Evolutionary conservation across 768 basidiomycete genomes (phyloP).

Genomic region (Naganishia friedmannii): DNA sequence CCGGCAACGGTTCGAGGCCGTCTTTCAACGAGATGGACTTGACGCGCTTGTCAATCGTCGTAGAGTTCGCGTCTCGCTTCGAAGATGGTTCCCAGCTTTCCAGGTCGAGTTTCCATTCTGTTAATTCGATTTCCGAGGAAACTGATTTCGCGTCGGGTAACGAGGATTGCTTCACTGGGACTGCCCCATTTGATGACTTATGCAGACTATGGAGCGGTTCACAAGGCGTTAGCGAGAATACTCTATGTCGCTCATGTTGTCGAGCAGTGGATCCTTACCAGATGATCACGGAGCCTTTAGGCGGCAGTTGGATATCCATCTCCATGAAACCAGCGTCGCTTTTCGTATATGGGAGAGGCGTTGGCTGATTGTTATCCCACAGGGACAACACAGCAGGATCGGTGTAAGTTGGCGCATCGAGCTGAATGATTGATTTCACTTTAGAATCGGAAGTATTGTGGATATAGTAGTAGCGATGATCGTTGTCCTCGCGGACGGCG

Average conservation of each 20-base stretch:
- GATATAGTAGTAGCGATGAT: slow-evolving; percentile 9
- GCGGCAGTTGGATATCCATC: slow-evolving; percentile 2
- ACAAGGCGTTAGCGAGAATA: neutral
- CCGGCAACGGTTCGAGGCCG: neutral
- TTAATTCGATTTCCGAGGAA: neutral
- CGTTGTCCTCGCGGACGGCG: neutral
- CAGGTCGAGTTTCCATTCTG: neutral
- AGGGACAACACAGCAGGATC: neutral
- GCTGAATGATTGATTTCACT: neutral
- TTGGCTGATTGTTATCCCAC: neutral
- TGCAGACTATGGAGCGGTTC: neutral
- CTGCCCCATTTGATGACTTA: neutral
- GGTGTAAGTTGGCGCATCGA: neutral
- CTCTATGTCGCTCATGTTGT: too few relatives aligned
- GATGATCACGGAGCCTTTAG: slow-evolving; percentile 5
- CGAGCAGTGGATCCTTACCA: neutral
- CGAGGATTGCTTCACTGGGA: neutral
- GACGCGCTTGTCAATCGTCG: neutral
- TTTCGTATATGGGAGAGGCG: neutral
- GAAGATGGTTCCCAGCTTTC: slow-evolving; percentile 17
- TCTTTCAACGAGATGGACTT: neutral
- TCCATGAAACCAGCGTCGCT: neutral
- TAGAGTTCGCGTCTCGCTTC: neutral
- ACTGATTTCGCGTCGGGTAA: neutral
- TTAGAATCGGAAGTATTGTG: slow-evolving; percentile 3